phyloP scores from a whole-genome alignment of 139 green algal species.

The Coccomyxa sp. region DNA sequence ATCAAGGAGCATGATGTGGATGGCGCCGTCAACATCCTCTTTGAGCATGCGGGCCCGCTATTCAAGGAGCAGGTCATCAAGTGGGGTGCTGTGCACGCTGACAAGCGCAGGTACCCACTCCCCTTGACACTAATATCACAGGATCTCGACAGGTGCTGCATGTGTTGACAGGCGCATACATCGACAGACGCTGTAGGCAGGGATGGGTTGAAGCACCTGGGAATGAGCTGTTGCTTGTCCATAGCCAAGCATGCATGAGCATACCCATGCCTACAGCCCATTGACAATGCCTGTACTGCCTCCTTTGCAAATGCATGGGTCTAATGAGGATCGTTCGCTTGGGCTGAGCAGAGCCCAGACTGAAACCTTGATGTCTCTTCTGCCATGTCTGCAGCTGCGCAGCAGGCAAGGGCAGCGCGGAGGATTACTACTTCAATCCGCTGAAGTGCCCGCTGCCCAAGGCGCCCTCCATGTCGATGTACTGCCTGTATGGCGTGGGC shows the following conservation, averaged over 20 bases:
- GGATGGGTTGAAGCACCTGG: too few relatives aligned
- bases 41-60: neutral
- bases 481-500: slow-evolving; percentile 71
- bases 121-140: neutral
- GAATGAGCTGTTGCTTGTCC: too few relatives aligned
- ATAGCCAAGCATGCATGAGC: too few relatives aligned
- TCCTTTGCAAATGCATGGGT: too few relatives aligned
- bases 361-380: too few relatives aligned
- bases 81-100: slow-evolving; percentile 2
- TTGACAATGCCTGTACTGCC: too few relatives aligned
- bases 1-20: slow-evolving; percentile 6
- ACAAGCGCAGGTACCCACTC: neutral
- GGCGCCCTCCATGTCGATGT: slow-evolving; percentile 53
- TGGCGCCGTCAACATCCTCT: slow-evolving; percentile 6
- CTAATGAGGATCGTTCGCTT: too few relatives aligned
- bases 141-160: too few relatives aligned
- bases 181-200: too few relatives aligned
- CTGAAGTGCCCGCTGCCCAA: slow-evolving; percentile 49
- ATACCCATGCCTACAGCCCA: too few relatives aligned
- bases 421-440: slow-evolving; percentile 20
- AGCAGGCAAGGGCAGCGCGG: neutral
- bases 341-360: too few relatives aligned
- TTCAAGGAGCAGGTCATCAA: slow-evolving; percentile 5
- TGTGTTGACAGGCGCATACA: too few relatives aligned
- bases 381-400: neutral